These are phyloP conservation scores for Carex scoparia DNA, from an alignment of 176 grass and related monocot species.

Conservation along the genomic window DNA sequence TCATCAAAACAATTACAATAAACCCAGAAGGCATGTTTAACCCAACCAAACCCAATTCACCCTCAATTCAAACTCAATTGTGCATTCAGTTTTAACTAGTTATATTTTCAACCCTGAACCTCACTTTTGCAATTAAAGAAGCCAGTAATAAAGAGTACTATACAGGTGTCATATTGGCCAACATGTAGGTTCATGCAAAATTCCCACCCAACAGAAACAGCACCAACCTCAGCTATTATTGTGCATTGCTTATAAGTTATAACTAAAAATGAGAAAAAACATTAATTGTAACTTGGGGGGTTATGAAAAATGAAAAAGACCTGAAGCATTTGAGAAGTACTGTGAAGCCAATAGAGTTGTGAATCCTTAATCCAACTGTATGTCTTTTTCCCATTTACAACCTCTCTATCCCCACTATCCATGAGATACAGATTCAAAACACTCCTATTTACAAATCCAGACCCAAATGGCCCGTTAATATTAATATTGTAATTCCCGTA, in stretches of 20 bases:
- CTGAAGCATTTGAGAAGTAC: constrained; percentile 51
- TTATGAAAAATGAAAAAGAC: constrained; percentile 25
- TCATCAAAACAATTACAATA: neutral
- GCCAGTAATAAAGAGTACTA: neutral
- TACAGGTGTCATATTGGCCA: neutral
- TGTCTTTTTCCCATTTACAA: constrained; percentile 55
- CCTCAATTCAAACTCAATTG: constrained; percentile 2
- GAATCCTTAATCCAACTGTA: constrained; percentile 93
- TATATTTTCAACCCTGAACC: neutral
- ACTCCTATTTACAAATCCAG: constrained; percentile 55
- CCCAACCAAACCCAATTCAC: neutral
- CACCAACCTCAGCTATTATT: neutral
- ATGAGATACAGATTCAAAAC: constrained; percentile 87
- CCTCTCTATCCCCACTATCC: constrained; percentile 75
- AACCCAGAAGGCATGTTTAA: neutral
- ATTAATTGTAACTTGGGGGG: neutral
- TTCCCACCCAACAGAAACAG: neutral
- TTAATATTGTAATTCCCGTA: constrained; percentile 79
- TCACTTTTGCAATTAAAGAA: neutral
- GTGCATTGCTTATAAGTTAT: neutral
- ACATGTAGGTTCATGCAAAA: neutral
- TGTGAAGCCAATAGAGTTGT: constrained; percentile 63
- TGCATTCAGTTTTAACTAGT: neutral
- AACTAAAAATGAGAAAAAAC: neutral
- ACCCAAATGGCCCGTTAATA: constrained; percentile 63